These are phyloP conservation scores for Nymphaea colorata DNA, from an alignment of 164 flowering plant genomes.

Conservation along the genomic window DNA sequence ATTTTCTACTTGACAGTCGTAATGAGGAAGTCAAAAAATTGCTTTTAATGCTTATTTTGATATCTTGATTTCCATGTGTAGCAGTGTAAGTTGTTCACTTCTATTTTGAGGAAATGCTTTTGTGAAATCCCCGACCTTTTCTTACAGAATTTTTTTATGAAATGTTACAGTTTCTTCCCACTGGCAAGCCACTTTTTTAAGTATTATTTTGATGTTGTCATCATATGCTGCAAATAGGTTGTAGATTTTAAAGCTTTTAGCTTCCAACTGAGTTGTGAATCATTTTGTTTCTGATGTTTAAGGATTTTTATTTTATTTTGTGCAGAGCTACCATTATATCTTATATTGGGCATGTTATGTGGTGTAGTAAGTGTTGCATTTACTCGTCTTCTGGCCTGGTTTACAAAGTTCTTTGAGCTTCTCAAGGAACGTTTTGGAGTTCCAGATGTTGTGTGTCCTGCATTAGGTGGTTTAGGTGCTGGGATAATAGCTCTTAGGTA, in stretches of 20 bases:
- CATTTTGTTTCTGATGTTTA: background rate
- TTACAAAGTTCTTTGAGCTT: constrained; percentile 50
- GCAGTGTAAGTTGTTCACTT: too few species aligned
- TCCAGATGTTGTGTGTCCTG: constrained; percentile 88
- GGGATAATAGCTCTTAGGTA: constrained; percentile 93
- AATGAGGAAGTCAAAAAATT: too few species aligned
- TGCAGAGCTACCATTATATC: constrained; percentile 89
- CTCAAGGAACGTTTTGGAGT: constrained; percentile 71
- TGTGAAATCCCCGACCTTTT: background rate
- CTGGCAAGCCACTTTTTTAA: background rate
- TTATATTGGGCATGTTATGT: constrained; percentile 96
- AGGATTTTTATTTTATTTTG: background rate
- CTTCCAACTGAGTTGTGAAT: background rate
- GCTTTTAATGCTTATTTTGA: too few species aligned
- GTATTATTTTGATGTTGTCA: background rate
- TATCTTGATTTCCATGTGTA: too few species aligned
- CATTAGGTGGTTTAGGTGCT: constrained; percentile 94
- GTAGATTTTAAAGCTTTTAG: background rate
- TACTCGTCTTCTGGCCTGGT: constrained; percentile 86
- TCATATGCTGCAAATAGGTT: background rate
- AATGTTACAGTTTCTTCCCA: background rate
- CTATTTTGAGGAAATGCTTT: background rate
- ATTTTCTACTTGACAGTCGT: too few species aligned
- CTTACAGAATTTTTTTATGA: too few species aligned
- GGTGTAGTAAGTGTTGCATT: constrained; percentile 91